Evolutionary conservation across 1,284 basidiomycete genomes (phyloP), one percentile per base, ranked within the genome.

Genomic region (Coniferiporia sulphurascens): DNA sequence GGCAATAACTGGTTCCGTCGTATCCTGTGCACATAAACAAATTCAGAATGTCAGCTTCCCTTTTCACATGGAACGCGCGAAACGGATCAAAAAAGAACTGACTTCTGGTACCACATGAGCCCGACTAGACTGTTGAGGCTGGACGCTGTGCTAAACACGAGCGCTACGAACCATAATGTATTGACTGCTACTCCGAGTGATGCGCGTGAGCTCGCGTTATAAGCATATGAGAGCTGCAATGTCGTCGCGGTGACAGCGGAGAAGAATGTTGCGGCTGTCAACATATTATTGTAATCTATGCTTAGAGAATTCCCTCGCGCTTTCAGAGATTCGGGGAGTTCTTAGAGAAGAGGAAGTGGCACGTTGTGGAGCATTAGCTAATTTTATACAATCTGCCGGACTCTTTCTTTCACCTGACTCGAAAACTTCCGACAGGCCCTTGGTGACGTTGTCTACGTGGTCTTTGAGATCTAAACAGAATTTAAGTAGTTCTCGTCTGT

Each of bases 261-360:
- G 61, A 69, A 67, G 58, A 69, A 69, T 38, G 68, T 69, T 22
- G 68, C 67, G 15, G 67, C 63, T 10, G 66, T 68, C 17, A 65
- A 67, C 59, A 68, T 48, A 43, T 66, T 66, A n/a, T 67, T 61
- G 2, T 68, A 56, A 15, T 64, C 3, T n/a, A n/a, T 13, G 41
- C 3, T 12, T 7, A 3, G 12, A 12, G 41, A 12, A 2, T 43
- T 12, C 41, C 8, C 27, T 27, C 5, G 41, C n/a, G 41, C 41
- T n/a, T 43, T n/a, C 41, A 12, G n/a, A 7, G 8, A 3, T 12
- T 3, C 41, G 8, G 41, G 41, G n/a, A 43, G 2, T 12, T 3
- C 41, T 43, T 43, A 7, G 12, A 7, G 5, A 2, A 7, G n/a
- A 12, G 41, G 2, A 43, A 7, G 41, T 43, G 41, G 27, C 5